Evolutionary conservation across 495 filamentous ascomycete genomes (phyloP), one percentile per base, ranked within the genome.

Genomic region (Talaromyces stipitatus): DNA sequence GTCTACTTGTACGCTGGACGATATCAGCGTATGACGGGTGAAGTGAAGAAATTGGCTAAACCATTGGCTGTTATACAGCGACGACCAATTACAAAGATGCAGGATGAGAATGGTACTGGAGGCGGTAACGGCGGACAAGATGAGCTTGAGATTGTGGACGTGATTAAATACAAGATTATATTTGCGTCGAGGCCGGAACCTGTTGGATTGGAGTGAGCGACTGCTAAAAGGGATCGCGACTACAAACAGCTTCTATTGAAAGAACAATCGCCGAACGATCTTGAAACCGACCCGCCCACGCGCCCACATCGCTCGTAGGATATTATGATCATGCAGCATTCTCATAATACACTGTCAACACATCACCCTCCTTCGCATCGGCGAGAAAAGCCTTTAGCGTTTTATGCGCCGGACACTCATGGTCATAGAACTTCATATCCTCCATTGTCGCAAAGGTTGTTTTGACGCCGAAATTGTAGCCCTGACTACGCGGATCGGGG

Each of bases 141-240:
- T 41, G 81, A 86, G 57, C 55, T 87, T 58, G 84, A 86, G 66
- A 82, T 98, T 61, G 82, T 89, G 58, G 92, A 97, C 68, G 82
- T 98, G 59, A 81, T 98, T 48, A 86, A 84, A 69, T 92, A 84
- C 64, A 97, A 97, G 75, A 69, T 98, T 54, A 70, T 97, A 14
- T 98, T 98, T 73, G 87, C 87, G 57, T 77, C 74, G 64, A 77
- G 94, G 51, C 94, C 94, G 30, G 94, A 98, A 71, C 94, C 94
- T 56, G 95, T 97, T 32, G 66, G 74, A 18, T 41, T 41, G 5
- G 41, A 61, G 47, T 54, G 32, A 56, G 12, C 11, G 46, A 38
- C 24, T 50, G 9, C n/a, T 53, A 20, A 11, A 1, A 24, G n/a
- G n/a, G n/a, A n/a, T n/a, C n/a, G n/a, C n/a, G n/a, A n/a, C n/a